Base-by-base conservation (phyloP, 352 stramenopile genomes). In the Globisporangium polare region DNA sequence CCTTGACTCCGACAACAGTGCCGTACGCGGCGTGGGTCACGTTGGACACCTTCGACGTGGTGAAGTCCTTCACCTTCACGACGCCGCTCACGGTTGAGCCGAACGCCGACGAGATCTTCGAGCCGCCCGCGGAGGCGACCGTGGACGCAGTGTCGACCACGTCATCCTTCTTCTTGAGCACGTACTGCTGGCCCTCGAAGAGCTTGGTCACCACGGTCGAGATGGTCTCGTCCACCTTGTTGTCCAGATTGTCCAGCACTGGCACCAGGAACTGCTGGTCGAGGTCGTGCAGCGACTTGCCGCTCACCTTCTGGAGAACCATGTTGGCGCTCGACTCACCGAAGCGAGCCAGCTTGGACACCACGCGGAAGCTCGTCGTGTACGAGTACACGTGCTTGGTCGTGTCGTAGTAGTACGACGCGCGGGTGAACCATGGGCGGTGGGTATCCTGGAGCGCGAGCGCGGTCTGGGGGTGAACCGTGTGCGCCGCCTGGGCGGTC, bases 371-470 rank as follows among this genome's bases (percentile, higher is more conserved):
- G 69, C 83, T 90, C 42, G 83, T 92, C 47, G 83, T 83, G 73
- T 92, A 92, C 71, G 82, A 74, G 71, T 92, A 92, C 66, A 92
- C 76, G 27, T 68, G 79, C 80, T 92, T 92, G 31, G 74, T 78
- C 45, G 78, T 89, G 61, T 88, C 73, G 67, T 92, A 92, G 68
- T 92, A 92, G 69, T 90, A 92, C 58, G 79, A 84, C 47, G 71
- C 75, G 24, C 81, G 78, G 69, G 82, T 83, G 60, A 88, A 90
- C 75, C 77, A 88, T 26, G 81, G 81, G 2, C 81, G 81, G 53
- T 90, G 71, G 17, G 60, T 66, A 9, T 66, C 60, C 22, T 53
- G 41, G 8, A 47, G 37, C 43, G 60, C 24, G 7, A 63, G 33
- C 10, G 45, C 37, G 13, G 37, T 50, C 39, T 60, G 41, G 13